Conservation (phyloP, 768 basidiomycete species). For the Pleurotus pulmonarius region DNA sequence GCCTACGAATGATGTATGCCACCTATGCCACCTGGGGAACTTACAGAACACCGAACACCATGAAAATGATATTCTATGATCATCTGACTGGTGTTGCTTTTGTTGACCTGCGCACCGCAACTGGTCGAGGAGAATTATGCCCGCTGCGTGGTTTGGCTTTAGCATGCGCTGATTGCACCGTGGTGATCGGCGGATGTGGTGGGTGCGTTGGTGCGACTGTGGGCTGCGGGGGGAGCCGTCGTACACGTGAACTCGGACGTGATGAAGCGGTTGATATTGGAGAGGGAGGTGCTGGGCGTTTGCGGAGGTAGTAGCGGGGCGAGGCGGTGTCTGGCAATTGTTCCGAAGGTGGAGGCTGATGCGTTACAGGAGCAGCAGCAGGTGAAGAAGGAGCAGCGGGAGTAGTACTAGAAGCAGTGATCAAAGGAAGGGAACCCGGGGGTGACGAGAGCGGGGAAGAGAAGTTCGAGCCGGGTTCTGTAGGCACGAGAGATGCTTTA, state of each 20-base stretch:
- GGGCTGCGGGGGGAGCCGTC: conserved; percentile 10
- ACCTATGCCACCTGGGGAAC: no score
- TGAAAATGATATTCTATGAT: no score
- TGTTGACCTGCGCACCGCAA: conserved; percentile 14
- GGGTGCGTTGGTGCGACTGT: not conserved
- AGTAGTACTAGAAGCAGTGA: conserved; percentile 2
- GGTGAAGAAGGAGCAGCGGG: not conserved
- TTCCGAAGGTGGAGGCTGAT: conserved; percentile 9
- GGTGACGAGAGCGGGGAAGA: conserved; percentile 16
- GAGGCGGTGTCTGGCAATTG: conserved; percentile 10
- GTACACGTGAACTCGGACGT: conserved; percentile 12
- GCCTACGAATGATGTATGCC: no score
- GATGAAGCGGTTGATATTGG: conserved; percentile 15
- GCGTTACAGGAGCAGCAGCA: conserved; percentile 6
- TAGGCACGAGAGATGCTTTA: not conserved
- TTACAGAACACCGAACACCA: no score
- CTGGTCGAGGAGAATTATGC: conserved; percentile 13
- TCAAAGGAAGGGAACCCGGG: conserved; percentile 9
- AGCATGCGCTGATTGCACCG: conserved; percentile 20
- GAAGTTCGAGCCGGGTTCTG: conserved; percentile 8
- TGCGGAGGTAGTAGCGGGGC: conserved; percentile 31
- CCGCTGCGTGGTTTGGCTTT: conserved; percentile 13
- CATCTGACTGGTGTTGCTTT: conserved; percentile 5
- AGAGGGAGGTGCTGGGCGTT: conserved; percentile 20
- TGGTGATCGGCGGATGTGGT: conserved; percentile 10